Evolutionary conservation across 306 rosid genomes (phyloP), one percentile per base, ranked within the genome.

Genomic region (Glycine latifolia): DNA sequence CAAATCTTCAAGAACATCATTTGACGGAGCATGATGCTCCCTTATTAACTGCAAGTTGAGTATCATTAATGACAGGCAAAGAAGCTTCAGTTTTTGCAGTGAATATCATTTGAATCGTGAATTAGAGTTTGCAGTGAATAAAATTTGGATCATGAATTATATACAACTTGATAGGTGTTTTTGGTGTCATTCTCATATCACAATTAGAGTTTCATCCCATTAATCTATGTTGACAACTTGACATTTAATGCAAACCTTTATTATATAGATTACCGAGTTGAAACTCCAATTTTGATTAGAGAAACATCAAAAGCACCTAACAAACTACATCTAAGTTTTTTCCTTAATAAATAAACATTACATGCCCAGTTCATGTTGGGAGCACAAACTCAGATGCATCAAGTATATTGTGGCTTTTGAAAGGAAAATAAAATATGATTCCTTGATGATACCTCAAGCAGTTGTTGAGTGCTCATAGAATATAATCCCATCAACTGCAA

Each of bases 401-500:
- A 58, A 67, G 48, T 67, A 26, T 26, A 69, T 33, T 62, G 79
- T 49, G 49, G 20, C 63, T 72, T 65, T 69, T 76, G 55, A 75
- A 44, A 35, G 56, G 53, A 83, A 82, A 82, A 67, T 17, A 48
- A 75, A 43, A 61, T 12, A 75, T 17, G 66, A 68, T 76, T 55
- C 55, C 43, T 79, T 75, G 39, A 81, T 75, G 73, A 82, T 92
- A 93, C 99, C 99, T 93, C 97, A 2, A 93, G 90, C 81, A 90
- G 76, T 73, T 89, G 89, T 65, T 83, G 82, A 78, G 85, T 44
- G 83, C 80, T 91, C 76, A 85, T 88, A 52, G 94, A 53, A 78
- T 71, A 81, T 83, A 95, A 85, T 77, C 98, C 96, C 84, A 87
- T 87, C 0, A 93, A 91, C 86, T 88, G 98, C 93, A 95, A 83